These are phyloP conservation scores for Ganoderma sp. DNA, from an alignment of 1,284 basidiomycete genomes.

Conservation along the genomic window DNA sequence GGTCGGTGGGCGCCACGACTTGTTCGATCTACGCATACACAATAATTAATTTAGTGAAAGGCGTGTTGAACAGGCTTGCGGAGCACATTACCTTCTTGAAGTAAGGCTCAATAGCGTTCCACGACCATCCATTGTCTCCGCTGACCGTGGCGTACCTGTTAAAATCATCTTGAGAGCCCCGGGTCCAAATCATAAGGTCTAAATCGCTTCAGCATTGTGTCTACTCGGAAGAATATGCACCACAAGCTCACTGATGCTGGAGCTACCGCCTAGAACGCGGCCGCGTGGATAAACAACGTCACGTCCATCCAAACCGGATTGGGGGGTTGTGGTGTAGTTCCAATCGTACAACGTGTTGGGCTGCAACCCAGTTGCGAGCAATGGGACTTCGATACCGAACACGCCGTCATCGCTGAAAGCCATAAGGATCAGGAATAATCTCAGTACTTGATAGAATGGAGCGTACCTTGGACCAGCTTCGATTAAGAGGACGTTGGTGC, in stretches of 20 bases:
- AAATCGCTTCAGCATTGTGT: not conserved
- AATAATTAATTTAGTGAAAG: not conserved
- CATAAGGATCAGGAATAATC: not conserved
- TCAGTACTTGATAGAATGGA: not conserved
- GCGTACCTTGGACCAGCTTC: conserved; percentile 32
- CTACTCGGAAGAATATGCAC: not conserved
- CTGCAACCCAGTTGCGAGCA: conserved; percentile 30
- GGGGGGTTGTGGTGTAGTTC: conserved; percentile 46
- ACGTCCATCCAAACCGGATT: conserved; percentile 40
- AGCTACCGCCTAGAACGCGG: conserved; percentile 46
- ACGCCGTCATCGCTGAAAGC: conserved; percentile 34
- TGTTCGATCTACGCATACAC: conserved; percentile 21
- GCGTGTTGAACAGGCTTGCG: not conserved
- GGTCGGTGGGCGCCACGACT: conserved; percentile 31
- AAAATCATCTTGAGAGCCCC: conserved; percentile 49
- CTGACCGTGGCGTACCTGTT: conserved; percentile 45
- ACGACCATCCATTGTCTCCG: conserved; percentile 49
- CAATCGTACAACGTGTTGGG: conserved; percentile 38
- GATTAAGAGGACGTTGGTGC: conserved; percentile 30
- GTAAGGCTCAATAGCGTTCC: conserved; percentile 46
- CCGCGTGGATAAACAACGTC: conserved; percentile 43
- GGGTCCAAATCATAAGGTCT: conserved; percentile 51
- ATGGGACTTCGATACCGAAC: conserved; percentile 34
- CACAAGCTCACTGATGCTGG: conserved; percentile 42
- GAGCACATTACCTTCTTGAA: conserved; percentile 34